Percentiles rank a stretch among this genome's conserved stretches.
These are phyloP conservation scores for Lepidium africanum DNA, from an alignment of 345 rosid species.

Conservation along the genomic window DNA sequence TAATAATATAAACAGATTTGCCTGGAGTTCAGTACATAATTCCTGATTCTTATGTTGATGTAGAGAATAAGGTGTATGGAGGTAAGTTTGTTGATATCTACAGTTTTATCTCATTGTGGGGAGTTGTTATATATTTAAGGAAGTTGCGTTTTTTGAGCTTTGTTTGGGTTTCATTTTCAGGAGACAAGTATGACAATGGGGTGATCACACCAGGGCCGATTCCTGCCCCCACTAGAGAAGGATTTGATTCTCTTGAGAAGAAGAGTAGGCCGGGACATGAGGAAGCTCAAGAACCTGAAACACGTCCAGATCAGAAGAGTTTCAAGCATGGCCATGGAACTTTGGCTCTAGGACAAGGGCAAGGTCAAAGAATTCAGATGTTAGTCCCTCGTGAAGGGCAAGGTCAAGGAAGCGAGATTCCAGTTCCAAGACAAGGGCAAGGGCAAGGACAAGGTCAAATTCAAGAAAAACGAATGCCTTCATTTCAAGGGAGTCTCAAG, in stretches of 20 bases:
- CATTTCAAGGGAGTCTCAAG: not conserved
- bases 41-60: slow-evolving; percentile 91
- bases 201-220: slow-evolving; percentile 67
- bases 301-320: slow-evolving; percentile 1
- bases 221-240: slow-evolving; percentile 30
- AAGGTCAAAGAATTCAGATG: not conserved
- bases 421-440: slow-evolving; percentile 6
- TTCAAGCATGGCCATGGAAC: slow-evolving; percentile 15
- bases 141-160: not conserved
- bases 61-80: slow-evolving; percentile 77
- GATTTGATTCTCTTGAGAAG: slow-evolving; percentile 34
- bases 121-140: not conserved
- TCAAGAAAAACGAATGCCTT: not conserved
- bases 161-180: slow-evolving; percentile 26
- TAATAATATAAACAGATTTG: slow-evolving; percentile 36
- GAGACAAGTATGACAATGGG: slow-evolving; percentile 86
- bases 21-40: slow-evolving; percentile 74
- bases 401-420: not conserved
- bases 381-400: slow-evolving; percentile 11
- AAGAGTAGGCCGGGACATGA: slow-evolving; percentile 28
- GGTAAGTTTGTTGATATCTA: slow-evolving; percentile 33
- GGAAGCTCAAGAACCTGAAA: slow-evolving; percentile 17
- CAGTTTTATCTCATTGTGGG: not conserved
- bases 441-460: not conserved
- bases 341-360: slow-evolving; percentile 28